A percentile compares a stretch with the other conserved stretches of the same genome.
These are phyloP conservation scores for Apiospora saccharicola DNA, from an alignment of 2,329 filamentous ascomycete species.

Conservation along the genomic window DNA sequence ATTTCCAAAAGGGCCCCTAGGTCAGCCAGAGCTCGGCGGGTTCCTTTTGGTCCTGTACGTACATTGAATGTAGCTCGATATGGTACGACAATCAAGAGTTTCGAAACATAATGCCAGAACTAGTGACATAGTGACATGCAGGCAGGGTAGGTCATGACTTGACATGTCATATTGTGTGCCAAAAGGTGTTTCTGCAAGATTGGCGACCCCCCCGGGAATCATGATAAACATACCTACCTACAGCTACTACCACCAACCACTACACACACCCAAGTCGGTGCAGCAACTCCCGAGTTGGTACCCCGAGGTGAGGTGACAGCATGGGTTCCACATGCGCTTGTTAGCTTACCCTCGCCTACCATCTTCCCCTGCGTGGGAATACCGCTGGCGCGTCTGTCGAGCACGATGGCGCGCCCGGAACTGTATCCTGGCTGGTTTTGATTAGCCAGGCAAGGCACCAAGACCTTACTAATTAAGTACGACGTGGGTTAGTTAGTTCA, in stretches of 20 bases:
- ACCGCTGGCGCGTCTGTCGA: background rate
- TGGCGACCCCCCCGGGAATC: background rate
- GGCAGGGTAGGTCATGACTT: conserved; percentile 10
- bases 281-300: conserved; percentile 2
- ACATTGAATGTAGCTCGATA: too few species aligned
- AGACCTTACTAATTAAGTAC: background rate
- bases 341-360: background rate
- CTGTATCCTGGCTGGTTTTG: background rate
- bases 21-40: background rate
- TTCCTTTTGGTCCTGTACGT: background rate
- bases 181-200: conserved; percentile 19
- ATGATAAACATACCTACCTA: background rate
- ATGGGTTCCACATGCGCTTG: conserved; percentile 3
- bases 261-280: background rate
- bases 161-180: conserved; percentile 11
- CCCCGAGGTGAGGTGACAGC: conserved; percentile 7
- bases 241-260: too few species aligned
- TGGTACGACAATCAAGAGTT: background rate
- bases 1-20: too few species aligned
- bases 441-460: background rate
- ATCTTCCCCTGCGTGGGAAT: background rate
- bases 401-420: background rate
- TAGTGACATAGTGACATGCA: background rate
- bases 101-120: conserved; percentile 9
- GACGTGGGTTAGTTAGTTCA: background rate